Conservation (phyloP, 345 rosid genomes). For the Salix dunnii region DNA sequence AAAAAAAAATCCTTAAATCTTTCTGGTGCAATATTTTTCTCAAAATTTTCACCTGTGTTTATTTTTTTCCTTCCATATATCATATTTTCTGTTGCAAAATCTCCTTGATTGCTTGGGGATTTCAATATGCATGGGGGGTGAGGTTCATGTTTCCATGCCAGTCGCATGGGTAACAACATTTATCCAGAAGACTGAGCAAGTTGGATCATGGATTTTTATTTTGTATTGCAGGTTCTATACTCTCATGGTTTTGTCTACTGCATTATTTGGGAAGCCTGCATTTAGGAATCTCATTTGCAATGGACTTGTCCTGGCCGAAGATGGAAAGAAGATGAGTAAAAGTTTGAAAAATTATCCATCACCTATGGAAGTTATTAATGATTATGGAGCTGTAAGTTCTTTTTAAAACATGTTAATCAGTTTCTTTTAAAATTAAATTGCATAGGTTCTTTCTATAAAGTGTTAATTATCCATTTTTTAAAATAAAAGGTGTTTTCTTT, state of each 20-base stretch:
- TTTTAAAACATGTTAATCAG: background rate
- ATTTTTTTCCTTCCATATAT: background rate
- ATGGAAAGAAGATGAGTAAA: slow-evolving; percentile 98
- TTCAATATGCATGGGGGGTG: background rate
- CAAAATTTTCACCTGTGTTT: background rate
- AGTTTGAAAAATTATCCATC: slow-evolving; percentile 85
- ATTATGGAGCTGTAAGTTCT: slow-evolving; percentile 88
- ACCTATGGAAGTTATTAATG: slow-evolving; percentile 81
- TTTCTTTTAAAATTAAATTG: background rate
- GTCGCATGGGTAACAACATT: background rate
- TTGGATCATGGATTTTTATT: slow-evolving; percentile 6
- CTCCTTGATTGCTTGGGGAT: background rate
- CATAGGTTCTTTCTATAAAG: background rate
- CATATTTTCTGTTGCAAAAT: background rate
- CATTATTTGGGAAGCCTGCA: slow-evolving; percentile 90
- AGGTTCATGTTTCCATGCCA: background rate
- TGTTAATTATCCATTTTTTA: no score
- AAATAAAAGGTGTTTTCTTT: background rate
- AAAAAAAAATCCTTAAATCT: background rate
- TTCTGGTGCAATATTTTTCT: background rate
- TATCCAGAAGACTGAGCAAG: background rate
- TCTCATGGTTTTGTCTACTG: slow-evolving; percentile 98
- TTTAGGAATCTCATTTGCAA: slow-evolving; percentile 92
- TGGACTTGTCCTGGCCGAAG: slow-evolving; percentile 95
- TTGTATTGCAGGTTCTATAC: slow-evolving; percentile 76